Conservation (phyloP, 1,139 yeast genomes). For the Pichia inconspicua region DNA sequence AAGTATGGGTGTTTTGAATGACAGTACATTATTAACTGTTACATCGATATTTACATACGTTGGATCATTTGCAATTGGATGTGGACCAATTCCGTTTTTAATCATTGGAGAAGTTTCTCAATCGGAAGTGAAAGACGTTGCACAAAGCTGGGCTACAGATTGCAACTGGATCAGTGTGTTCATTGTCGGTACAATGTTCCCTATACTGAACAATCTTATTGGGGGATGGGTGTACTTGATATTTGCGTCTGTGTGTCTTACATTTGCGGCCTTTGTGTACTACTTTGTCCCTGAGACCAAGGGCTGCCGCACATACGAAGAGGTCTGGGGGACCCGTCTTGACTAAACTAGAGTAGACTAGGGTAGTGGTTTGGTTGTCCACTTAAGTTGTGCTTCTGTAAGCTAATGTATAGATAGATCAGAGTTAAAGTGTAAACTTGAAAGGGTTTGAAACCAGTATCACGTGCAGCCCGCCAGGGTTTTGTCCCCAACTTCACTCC, state of each 20-base stretch:
- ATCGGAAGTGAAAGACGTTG: slow-evolving; percentile 67
- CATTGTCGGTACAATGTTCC: slow-evolving; percentile 72
- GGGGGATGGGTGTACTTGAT: slow-evolving; percentile 79
- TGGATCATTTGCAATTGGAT: slow-evolving; percentile 78
- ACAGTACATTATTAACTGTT: slow-evolving; percentile 48
- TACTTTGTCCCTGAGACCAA: slow-evolving; percentile 69
- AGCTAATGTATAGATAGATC: too few relatives aligned
- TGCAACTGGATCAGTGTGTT: slow-evolving; percentile 91
- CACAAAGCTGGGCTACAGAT: slow-evolving; percentile 88
- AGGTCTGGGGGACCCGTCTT: slow-evolving; percentile 43
- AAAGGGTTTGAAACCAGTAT: background rate
- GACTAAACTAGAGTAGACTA: background rate
- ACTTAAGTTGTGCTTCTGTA: too few relatives aligned
- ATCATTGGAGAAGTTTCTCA: slow-evolving; percentile 86
- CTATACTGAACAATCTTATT: slow-evolving; percentile 51
- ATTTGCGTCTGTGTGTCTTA: slow-evolving; percentile 52
- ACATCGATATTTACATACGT: slow-evolving; percentile 66
- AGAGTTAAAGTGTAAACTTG: too few relatives aligned
- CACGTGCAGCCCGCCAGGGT: background rate
- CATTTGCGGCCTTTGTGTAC: slow-evolving; percentile 42
- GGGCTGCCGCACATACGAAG: slow-evolving; percentile 50
- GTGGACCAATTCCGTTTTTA: slow-evolving; percentile 92
- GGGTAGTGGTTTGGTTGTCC: background rate
- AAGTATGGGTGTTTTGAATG: slow-evolving; percentile 53
- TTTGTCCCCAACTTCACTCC: background rate